phyloP scores from a whole-genome alignment of 257 asterid genomes.

The Solanum megistacrolobum region DNA sequence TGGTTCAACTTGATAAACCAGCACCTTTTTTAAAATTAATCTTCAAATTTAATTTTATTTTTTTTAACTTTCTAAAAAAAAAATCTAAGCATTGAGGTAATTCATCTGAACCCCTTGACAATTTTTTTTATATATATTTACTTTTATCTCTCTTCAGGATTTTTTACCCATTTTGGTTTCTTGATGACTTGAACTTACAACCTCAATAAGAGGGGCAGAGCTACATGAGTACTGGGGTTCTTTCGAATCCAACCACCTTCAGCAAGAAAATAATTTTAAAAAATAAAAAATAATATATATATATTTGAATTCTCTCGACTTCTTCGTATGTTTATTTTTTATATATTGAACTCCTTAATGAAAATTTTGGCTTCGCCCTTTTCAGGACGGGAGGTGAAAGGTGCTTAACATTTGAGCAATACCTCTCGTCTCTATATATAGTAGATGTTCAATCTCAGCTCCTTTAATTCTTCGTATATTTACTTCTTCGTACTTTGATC shows the following conservation, averaged over 20 bases:
- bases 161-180: background rate
- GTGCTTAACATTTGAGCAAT: background rate
- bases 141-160: rapidly evolving
- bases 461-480: background rate
- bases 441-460: background rate
- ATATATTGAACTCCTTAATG: too few species aligned
- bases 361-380: too few species aligned
- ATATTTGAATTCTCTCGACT: too few species aligned
- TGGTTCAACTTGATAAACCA: background rate
- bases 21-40: background rate
- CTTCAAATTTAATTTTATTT: background rate
- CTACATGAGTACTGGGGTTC: too few species aligned
- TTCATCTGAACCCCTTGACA: background rate
- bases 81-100: background rate
- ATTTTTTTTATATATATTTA: too few species aligned
- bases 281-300: too few species aligned
- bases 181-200: too few species aligned
- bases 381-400: too few species aligned
- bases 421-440: background rate
- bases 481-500: background rate
- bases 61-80: background rate
- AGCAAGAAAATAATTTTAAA: too few species aligned
- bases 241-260: too few species aligned
- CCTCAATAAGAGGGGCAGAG: too few species aligned
- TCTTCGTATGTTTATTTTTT: too few species aligned